Conservation (phyloP, 805 yeast genomes). For the Starmerella vitae region DNA sequence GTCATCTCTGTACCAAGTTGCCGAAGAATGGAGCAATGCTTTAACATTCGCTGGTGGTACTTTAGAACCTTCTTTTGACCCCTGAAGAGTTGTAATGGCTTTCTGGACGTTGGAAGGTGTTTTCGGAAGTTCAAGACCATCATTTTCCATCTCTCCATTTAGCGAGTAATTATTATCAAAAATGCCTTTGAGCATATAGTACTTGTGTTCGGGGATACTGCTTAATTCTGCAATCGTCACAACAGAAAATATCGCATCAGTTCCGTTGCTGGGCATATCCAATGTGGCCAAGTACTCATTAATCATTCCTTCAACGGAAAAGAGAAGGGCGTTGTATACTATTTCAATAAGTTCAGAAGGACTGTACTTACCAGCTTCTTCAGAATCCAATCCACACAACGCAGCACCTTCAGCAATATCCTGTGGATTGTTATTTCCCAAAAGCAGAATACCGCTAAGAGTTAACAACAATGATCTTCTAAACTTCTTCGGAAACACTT, state of each 20-base stretch:
- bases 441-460: conserved; percentile 30
- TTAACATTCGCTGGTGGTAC: conserved; percentile 18
- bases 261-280: conserved; percentile 20
- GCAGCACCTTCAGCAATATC: conserved; percentile 33
- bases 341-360: conserved; percentile 26
- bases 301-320: conserved; percentile 26
- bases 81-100: conserved; percentile 12
- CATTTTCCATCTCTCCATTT: conserved; percentile 28
- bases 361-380: conserved; percentile 20
- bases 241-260: conserved; percentile 25
- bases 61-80: conserved; percentile 1
- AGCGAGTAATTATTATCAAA: conserved; percentile 29
- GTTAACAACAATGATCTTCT: conserved; percentile 26
- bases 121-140: conserved; percentile 27
- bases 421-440: conserved; percentile 25
- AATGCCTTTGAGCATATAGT: conserved; percentile 24
- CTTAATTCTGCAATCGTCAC: conserved; percentile 29
- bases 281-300: conserved; percentile 26
- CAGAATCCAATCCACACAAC: conserved; percentile 29
- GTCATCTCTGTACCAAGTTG: conserved; percentile 20
- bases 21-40: conserved; percentile 19
- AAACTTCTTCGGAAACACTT: conserved; percentile 27
- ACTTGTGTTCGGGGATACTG: conserved; percentile 17
- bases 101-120: conserved; percentile 21
- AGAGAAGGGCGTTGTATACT: conserved; percentile 26